Evolutionary conservation across 257 asterid genomes (phyloP).

Genomic region (Parsonsia alboflavescens): DNA sequence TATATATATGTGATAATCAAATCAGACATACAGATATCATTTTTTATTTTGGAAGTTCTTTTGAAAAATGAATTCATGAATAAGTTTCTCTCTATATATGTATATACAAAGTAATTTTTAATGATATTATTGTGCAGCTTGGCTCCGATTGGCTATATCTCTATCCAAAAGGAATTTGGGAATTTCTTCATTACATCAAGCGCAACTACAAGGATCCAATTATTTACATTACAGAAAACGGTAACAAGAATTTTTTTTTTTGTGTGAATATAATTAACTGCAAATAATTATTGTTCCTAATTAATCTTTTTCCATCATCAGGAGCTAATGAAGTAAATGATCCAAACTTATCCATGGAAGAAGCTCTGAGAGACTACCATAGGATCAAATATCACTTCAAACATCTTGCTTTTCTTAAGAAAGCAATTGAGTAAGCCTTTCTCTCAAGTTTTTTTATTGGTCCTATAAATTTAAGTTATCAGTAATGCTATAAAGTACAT

Average conservation of each 20-base stretch:
- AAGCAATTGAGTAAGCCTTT: slow-evolving; percentile 25
- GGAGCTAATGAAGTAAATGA: slow-evolving; percentile 25
- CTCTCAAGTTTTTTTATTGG: too few species aligned
- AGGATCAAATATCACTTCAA: slow-evolving; percentile 19
- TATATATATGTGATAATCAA: too few species aligned
- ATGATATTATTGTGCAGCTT: background rate
- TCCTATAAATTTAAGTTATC: too few species aligned
- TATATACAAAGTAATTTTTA: too few species aligned
- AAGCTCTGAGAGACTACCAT: slow-evolving; percentile 17
- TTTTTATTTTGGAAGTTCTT: too few species aligned
- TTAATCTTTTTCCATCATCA: background rate
- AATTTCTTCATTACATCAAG: slow-evolving; percentile 22
- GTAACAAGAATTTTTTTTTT: slow-evolving; percentile 6
- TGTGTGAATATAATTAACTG: background rate
- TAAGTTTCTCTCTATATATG: too few species aligned
- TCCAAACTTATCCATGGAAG: slow-evolving; percentile 15
- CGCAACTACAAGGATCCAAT: slow-evolving; percentile 28
- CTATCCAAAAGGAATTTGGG: slow-evolving; percentile 32
- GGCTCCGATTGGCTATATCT: slow-evolving; percentile 14
- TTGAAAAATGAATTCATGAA: background rate
- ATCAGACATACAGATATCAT: too few species aligned
- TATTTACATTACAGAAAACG: slow-evolving; percentile 35
- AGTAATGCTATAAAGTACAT: too few species aligned
- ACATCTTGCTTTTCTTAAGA: slow-evolving; percentile 23
- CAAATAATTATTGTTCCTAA: background rate